Evolutionary conservation across 2,329 filamentous ascomycete species (phyloP).

Genomic region (Myriangium duriaei): DNA sequence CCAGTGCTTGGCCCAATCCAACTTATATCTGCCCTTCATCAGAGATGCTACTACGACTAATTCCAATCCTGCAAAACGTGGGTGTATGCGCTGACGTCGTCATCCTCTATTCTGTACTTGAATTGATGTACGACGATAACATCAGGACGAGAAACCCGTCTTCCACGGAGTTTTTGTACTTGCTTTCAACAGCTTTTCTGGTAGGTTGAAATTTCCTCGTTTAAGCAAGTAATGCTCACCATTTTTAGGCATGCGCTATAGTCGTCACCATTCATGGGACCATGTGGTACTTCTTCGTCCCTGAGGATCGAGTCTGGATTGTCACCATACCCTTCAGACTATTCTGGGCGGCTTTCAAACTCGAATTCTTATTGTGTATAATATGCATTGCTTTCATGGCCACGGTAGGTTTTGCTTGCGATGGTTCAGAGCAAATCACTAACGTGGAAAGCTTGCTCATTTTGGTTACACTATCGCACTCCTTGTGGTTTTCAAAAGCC

Average conservation of each 20-base stretch:
- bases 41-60: conserved; percentile 21
- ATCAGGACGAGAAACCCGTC: conserved; percentile 1
- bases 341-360: conserved; percentile 23
- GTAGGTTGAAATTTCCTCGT: conserved; percentile 13
- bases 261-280: conserved; percentile 16
- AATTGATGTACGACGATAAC: conserved; percentile 8
- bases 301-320: conserved; percentile 28
- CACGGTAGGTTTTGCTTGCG: conserved; percentile 16
- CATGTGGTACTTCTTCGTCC: conserved; percentile 24
- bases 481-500: conserved; percentile 25
- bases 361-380: conserved; percentile 18
- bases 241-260: neutral
- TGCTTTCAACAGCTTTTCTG: conserved; percentile 18
- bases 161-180: conserved; percentile 12
- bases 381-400: conserved; percentile 18
- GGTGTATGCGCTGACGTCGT: conserved; percentile 30
- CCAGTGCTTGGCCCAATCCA: conserved; percentile 18
- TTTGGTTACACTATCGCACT: conserved; percentile 29
- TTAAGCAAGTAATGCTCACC: conserved; percentile 4
- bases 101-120: conserved; percentile 24
- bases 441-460: conserved; percentile 26
- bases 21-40: conserved; percentile 38
- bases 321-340: conserved; percentile 25
- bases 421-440: neutral
- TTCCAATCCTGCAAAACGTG: conserved; percentile 27